Evolutionary conservation across 768 basidiomycete species (phyloP), one percentile per base, ranked within the genome.

Genomic region (Rhodosporidiobolus sp.): DNA sequence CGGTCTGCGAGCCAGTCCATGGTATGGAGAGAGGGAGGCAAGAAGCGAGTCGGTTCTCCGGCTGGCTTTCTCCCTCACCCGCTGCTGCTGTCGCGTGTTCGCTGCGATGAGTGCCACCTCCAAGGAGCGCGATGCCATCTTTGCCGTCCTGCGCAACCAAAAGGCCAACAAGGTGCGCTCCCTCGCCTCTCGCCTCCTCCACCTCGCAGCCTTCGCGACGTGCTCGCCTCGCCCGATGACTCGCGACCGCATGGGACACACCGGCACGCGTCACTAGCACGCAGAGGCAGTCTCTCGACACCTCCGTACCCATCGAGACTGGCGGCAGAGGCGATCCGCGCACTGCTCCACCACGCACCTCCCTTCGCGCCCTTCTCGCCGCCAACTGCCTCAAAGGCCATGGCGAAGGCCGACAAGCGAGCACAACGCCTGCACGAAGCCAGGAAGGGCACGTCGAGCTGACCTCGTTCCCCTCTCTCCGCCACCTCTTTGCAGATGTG

Each of bases 51-150:
- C 57, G 6, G 16, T 19, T n/a, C 7, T 26, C 26, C 19, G 9
- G 6, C 26, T 34, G 45, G 1, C 45, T 1, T n/a, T 28, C 54
- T 45, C 30, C 19, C 45, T 24, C 46, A 12, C 55, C 45, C 48
- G 12, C 12, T 22, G 5, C 30, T 10, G 16, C 28, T 5, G 2
- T 10, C 26, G 34, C 24, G 34, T 5, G 22, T 20, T 32, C n/a
- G 34, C 28, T 0, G n/a, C 28, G 16, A 72, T 68, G 72, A 55
- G 57, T 22, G 71, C 71, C 10, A 61, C 66, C 5, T 34, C 28
- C 6, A n/a, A 62, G n/a, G 91, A 96, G 82, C 91, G 91, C 1
- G 90, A 91, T 58, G 88, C 90, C 72, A 86, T 92, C 26, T 96
- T 97, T 83, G 88, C 87, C 56, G 87, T 90, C 4, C 84, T 94